These are phyloP conservation scores for Lecanicillium sp. DNA, from an alignment of 2,329 filamentous ascomycete species.

Conservation along the genomic window DNA sequence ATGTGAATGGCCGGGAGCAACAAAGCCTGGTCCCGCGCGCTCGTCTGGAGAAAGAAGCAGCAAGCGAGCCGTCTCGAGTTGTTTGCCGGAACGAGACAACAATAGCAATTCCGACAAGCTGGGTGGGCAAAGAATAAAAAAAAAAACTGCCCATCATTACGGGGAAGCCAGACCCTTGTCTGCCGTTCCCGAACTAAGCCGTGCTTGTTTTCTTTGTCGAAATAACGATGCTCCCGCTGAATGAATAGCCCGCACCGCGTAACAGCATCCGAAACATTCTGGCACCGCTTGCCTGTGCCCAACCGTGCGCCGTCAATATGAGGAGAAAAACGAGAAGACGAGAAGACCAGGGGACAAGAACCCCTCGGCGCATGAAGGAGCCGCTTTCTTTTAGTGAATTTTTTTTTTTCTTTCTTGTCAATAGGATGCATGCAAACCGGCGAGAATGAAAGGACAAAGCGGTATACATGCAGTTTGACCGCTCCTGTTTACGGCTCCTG, in stretches of 20 bases:
- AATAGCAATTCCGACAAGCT: too few relatives aligned
- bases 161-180: slow-evolving; percentile 4
- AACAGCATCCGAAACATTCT: slow-evolving; percentile 2
- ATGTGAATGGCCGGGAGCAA: too few relatives aligned
- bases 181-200: not conserved
- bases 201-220: not conserved
- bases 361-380: not conserved
- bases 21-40: too few relatives aligned
- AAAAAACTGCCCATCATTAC: not conserved
- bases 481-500: slow-evolving; percentile 6
- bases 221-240: not conserved
- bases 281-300: slow-evolving; percentile 2
- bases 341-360: not conserved
- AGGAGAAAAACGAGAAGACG: not conserved
- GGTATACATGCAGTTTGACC: not conserved
- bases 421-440: not conserved
- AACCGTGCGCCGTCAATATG: slow-evolving; percentile 1
- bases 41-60: not conserved
- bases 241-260: not conserved
- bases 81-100: too few relatives aligned
- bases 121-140: not conserved
- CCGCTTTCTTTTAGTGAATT: too few relatives aligned
- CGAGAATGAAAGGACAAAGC: not conserved
- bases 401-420: too few relatives aligned
- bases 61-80: not conserved